Base-by-base conservation (phyloP, 345 rosid species). In the Anastatica hierochuntica region DNA sequence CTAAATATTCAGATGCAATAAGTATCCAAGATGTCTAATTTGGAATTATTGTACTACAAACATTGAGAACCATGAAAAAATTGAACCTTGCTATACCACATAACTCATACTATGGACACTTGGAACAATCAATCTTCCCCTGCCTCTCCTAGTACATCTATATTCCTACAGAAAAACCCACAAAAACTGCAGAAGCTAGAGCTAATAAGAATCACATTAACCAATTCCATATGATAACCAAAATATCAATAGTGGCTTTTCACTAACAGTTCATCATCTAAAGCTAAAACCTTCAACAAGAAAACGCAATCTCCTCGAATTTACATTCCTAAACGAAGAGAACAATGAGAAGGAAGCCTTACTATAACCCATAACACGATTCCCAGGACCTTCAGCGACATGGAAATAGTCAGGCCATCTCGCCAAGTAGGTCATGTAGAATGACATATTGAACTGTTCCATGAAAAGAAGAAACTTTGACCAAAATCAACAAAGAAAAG, bases 321-420 rank as follows among this genome's bases (percentile, higher is more conserved):
- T 14, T 20, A 16, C 17, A 10, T 18, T 4, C 11, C 10, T 1
- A 21, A 60, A 47, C 36, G 12, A 54, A 23, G 17, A 10, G 38
- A 37, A 10, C 20, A 3, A 17, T 11, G 16, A 29, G 14, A 26
- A 16, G 2, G 10, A 24, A 17, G 42, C 16, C 80, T 51, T 62
- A 85, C 99, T 83, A 69, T 94, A 94, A 42, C 95, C 97, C 94
- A 94, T 94, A 63, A 83, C 72, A 51, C 75, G 75, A 69, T 64
- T 71, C 2, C 83, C 85, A 2, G 95, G 84, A 45, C 67, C 90
- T 75, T 94, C 89, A 8, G 99, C 84, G 12, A 94, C 95, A 68
- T 85, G 95, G 50, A 88, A 94, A 72, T 83, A 88, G 64, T 94
- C 97, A 3, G 94, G 99, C 94, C 94, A 88, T 53, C 94, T 77